A percentile compares a stretch with the other conserved stretches of the same genome.
phyloP scores from a whole-genome alignment of 768 basidiomycete genomes.

The Lentinus tigrinus region DNA sequence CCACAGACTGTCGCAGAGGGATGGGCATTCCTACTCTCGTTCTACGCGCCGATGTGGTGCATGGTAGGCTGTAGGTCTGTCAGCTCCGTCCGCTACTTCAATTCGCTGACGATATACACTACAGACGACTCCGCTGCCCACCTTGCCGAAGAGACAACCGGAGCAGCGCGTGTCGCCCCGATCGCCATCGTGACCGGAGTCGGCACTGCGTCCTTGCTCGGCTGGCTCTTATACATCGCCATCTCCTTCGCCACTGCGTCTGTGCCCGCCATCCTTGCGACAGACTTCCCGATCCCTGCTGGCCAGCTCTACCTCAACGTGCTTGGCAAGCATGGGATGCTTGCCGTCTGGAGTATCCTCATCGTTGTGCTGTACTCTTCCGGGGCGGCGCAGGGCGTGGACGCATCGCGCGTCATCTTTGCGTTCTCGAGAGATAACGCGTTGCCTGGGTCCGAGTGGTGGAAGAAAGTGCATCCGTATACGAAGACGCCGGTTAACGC shows the following conservation, averaged over 20 bases:
- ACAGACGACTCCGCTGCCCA: constrained; percentile 18
- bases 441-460: constrained; percentile 18
- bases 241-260: constrained; percentile 20
- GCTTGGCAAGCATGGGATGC: not conserved
- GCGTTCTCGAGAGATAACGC: constrained; percentile 19
- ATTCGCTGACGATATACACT: not conserved
- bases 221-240: constrained; percentile 14
- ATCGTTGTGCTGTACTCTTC: not conserved
- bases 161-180: constrained; percentile 16
- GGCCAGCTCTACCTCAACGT: not conserved
- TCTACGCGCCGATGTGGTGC: constrained; percentile 20
- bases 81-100: not conserved
- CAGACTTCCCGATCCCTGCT: not conserved
- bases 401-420: constrained; percentile 19
- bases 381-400: constrained; percentile 12
- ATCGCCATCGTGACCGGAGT: constrained; percentile 20
- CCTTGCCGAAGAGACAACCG: constrained; percentile 19
- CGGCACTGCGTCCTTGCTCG: constrained; percentile 9
- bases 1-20: not conserved
- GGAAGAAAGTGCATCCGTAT: constrained; percentile 12
- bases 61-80: constrained; percentile 3
- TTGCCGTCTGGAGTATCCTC: not conserved
- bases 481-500: constrained; percentile 22
- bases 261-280: not conserved
- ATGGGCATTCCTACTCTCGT: constrained; percentile 21